Base-by-base conservation (phyloP, 371 early-diverging fungal species). In the Haplosporangium sp. region DNA sequence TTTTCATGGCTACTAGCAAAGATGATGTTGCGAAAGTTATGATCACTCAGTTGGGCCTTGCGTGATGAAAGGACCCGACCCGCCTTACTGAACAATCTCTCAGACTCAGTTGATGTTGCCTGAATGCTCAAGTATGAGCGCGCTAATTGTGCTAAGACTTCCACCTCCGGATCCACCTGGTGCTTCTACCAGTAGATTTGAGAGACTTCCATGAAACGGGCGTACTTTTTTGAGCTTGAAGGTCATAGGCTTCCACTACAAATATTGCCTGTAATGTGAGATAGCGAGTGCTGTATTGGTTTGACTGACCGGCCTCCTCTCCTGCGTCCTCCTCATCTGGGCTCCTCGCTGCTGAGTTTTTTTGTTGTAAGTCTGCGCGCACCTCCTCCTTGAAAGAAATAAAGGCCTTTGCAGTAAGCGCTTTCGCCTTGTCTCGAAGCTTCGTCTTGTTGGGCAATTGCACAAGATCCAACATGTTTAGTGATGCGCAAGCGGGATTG, bases 51-150 rank as follows among this genome's bases (percentile, higher is more conserved):
- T 6, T 12, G 42, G 20, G 21, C 18, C 21, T 21, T 57, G 42
- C 58, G 58, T 42, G 42, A 41, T 12, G 21, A 57, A 45, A 18
- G 29, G 43, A 42, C 14, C 16, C n/a, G 58, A 18, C 58, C 58
- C 40, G 58, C 58, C 58, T 57, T 57, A 23, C 45, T 57, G 58
- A 57, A 57, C 45, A 57, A 21, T 18, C 58, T n/a, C 21, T 57
- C 43, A 21, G 43, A 20, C 45, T 57, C 58, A 7, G 42, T 20
- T 6, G 58, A 57, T 45, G 58, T 57, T 20, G 58, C 58, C 41
- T 57, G 58, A 57, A 45, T 57, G 10, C 42, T 43, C 20, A 57
- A 20, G 45, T 10, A 45, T 18, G 42, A 42, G 2, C 43, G 58
- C 13, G 58, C 58, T 20, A 57, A 12, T n/a, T n/a, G 8, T 20